These are phyloP conservation scores for Tephrocybe sp. DNA, from an alignment of 768 basidiomycete species.

Conservation along the genomic window DNA sequence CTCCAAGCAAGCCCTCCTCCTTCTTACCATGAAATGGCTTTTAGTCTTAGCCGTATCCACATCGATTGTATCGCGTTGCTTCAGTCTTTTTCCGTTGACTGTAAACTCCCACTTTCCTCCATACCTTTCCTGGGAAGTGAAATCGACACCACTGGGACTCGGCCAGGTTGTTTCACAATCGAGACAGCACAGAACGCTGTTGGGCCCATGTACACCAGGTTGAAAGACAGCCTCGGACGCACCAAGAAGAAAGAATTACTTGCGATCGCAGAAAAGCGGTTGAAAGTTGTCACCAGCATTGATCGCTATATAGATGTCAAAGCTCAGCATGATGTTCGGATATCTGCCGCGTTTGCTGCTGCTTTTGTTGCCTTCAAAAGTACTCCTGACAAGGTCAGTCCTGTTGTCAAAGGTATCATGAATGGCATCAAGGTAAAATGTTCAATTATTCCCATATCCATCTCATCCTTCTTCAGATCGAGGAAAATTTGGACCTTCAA, in stretches of 20 bases:
- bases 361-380: conserved; percentile 85
- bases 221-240: conserved; percentile 72
- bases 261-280: conserved; percentile 72
- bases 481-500: conserved; percentile 87
- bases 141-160: conserved; percentile 70
- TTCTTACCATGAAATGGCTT: conserved; percentile 89
- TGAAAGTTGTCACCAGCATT: conserved; percentile 64
- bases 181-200: conserved; percentile 72
- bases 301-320: conserved; percentile 82
- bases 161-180: conserved; percentile 71
- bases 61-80: conserved; percentile 76
- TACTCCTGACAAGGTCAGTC: conserved; percentile 91
- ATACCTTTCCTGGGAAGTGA: conserved; percentile 78
- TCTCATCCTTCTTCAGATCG: conserved; percentile 48
- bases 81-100: conserved; percentile 81
- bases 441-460: conserved; percentile 5
- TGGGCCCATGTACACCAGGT: conserved; percentile 62
- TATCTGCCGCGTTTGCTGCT: conserved; percentile 86
- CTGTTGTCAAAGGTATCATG: conserved; percentile 96
- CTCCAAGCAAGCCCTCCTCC: conserved; percentile 74
- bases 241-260: conserved; percentile 78
- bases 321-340: conserved; percentile 79
- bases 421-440: conserved; percentile 85
- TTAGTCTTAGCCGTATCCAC: conserved; percentile 76
- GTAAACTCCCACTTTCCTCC: conserved; percentile 76